Conservation (phyloP, 208 protist species). For the Wallacemonas collosoma region DNA sequence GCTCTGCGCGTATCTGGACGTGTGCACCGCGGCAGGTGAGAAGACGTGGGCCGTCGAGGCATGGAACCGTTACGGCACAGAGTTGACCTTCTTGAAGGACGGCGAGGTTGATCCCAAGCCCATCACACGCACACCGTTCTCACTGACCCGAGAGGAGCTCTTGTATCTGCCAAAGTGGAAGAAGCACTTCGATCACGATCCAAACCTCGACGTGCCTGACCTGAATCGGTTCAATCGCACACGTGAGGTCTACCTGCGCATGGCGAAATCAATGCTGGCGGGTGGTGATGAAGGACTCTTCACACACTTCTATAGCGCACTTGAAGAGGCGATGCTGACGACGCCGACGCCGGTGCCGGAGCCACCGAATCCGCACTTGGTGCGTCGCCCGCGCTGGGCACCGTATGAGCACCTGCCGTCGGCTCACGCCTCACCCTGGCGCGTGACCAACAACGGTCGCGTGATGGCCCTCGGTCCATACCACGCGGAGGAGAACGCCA, state of each 20-base stretch:
- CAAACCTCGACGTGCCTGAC: slow-evolving; percentile 90
- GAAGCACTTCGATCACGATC: slow-evolving; percentile 93
- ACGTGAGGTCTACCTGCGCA: slow-evolving; percentile 85
- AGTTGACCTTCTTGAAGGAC: slow-evolving; percentile 73
- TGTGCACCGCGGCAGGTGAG: slow-evolving; percentile 75
- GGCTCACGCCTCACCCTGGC: slow-evolving; percentile 82
- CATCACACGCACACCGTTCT: slow-evolving; percentile 84
- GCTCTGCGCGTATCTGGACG: slow-evolving; percentile 85
- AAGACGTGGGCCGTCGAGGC: slow-evolving; percentile 86
- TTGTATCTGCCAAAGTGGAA: slow-evolving; percentile 93
- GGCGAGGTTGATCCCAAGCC: slow-evolving; percentile 92
- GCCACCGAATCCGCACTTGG: slow-evolving; percentile 88
- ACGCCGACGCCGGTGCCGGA: slow-evolving; percentile 91
- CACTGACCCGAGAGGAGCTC: slow-evolving; percentile 85
- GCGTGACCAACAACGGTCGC: slow-evolving; percentile 64
- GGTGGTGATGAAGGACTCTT: slow-evolving; percentile 54
- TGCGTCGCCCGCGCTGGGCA: slow-evolving; percentile 67
- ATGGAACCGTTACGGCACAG: slow-evolving; percentile 92
- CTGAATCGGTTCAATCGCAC: slow-evolving; percentile 93
- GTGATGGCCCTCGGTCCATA: slow-evolving; percentile 70
- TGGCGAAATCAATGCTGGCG: slow-evolving; percentile 79
- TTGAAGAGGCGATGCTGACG: slow-evolving; percentile 80
- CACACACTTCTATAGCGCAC: slow-evolving; percentile 69
- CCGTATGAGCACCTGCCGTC: slow-evolving; percentile 80
- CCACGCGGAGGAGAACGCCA: slow-evolving; percentile 61